These are phyloP conservation scores for Vicia villosa DNA, from an alignment of 306 rosid species.

Conservation along the genomic window DNA sequence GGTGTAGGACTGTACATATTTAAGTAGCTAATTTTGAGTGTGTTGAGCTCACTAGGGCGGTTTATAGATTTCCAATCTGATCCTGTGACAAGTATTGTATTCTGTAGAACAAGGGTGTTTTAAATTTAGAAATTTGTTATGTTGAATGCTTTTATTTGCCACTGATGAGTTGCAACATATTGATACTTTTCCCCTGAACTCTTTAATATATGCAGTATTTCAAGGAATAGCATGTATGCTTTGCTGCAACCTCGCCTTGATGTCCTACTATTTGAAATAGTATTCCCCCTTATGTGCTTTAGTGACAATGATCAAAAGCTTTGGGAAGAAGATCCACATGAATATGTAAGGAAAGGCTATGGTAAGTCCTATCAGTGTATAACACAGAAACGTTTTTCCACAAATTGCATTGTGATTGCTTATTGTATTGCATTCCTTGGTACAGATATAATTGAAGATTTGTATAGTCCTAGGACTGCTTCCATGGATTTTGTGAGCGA, in stretches of 20 bases:
- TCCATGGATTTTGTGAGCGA: slow-evolving; percentile 97
- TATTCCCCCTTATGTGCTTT: slow-evolving; percentile 96
- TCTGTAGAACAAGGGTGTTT: slow-evolving; percentile 8
- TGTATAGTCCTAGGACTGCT: slow-evolving; percentile 97
- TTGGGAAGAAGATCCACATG: slow-evolving; percentile 99
- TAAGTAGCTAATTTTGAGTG: neutral
- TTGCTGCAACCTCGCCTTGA: slow-evolving; percentile 86
- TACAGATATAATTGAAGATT: slow-evolving; percentile 92
- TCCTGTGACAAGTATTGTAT: slow-evolving; percentile 1
- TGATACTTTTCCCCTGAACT: slow-evolving; percentile 9
- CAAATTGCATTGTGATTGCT: slow-evolving; percentile 19
- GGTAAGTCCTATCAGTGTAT: slow-evolving; percentile 55
- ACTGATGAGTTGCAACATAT: slow-evolving; percentile 2
- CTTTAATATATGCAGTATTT: slow-evolving; percentile 62
- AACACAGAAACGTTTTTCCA: slow-evolving; percentile 9
- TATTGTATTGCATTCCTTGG: slow-evolving; percentile 34
- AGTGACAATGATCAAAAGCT: slow-evolving; percentile 89
- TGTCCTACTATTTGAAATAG: slow-evolving; percentile 86
- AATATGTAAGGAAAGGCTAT: slow-evolving; percentile 96
- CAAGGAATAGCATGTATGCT: slow-evolving; percentile 79
- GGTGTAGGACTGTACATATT: neutral
- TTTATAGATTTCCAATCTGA: slow-evolving; percentile 21
- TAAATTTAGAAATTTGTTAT: slow-evolving; percentile 7
- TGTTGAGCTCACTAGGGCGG: neutral
- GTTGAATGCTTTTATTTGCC: slow-evolving; percentile 12